Conservation (phyloP, 169 alveolate genomes). For the Cryptosporidium parvum region DNA sequence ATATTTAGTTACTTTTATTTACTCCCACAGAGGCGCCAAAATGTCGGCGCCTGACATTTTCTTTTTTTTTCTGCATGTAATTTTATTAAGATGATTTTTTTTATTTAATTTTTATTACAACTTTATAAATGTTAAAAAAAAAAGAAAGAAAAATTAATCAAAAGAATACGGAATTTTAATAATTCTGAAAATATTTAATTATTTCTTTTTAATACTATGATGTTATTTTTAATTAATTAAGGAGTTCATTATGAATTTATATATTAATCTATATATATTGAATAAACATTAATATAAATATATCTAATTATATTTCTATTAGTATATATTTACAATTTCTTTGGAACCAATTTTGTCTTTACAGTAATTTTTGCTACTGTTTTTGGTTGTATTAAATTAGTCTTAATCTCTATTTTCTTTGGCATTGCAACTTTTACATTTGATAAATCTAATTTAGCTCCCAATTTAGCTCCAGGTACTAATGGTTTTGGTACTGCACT, state of each 20-base stretch:
- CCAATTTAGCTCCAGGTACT: background rate
- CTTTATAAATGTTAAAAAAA: background rate
- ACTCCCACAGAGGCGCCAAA: conserved; percentile 16
- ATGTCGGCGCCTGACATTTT: background rate
- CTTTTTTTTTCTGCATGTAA: background rate
- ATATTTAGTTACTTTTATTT: background rate
- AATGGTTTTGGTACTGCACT: conserved; percentile 7
- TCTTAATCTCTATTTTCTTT: conserved; percentile 52
- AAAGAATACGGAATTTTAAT: background rate
- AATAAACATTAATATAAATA: too few species aligned
- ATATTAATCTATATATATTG: background rate
- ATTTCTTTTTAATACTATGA: too few species aligned
- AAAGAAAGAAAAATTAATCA: background rate
- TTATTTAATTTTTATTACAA: too few species aligned
- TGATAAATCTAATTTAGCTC: conserved; percentile 46
- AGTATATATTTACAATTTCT: background rate
- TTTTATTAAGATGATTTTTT: background rate
- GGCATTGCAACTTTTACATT: conserved; percentile 21
- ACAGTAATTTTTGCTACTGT: conserved; percentile 20
- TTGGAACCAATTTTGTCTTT: conserved; percentile 50
- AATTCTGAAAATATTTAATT: background rate
- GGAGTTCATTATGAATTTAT: background rate
- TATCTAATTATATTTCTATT: too few species aligned
- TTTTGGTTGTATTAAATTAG: conserved; percentile 59
- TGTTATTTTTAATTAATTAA: too few species aligned